These are phyloP conservation scores for Friedmanniomyces endolithicus DNA, from an alignment of 495 filamentous ascomycete species.

Conservation along the genomic window DNA sequence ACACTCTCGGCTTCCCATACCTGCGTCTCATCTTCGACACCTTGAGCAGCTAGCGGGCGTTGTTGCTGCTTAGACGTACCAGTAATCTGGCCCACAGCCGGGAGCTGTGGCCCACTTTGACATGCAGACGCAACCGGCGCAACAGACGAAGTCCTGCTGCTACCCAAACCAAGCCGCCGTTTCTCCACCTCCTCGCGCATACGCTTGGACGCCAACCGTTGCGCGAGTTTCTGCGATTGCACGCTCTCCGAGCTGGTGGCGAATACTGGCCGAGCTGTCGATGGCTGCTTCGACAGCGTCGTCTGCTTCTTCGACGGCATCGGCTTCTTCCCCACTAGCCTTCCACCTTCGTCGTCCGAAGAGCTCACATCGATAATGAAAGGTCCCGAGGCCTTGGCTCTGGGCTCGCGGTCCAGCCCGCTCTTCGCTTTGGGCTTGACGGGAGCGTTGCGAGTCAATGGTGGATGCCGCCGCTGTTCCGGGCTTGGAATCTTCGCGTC, in stretches of 20 bases:
- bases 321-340: background rate
- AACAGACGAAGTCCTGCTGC: background rate
- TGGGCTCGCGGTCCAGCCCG: too few species aligned
- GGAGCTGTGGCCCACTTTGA: too few species aligned
- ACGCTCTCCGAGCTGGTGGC: background rate
- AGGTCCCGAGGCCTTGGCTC: too few species aligned
- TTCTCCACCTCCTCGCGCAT: slow-evolving; percentile 1
- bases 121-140: too few species aligned
- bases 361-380: background rate
- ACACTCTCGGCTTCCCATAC: too few species aligned
- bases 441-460: too few species aligned
- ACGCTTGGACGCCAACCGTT: background rate
- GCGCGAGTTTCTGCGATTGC: background rate
- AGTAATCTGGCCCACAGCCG: too few species aligned
- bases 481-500: too few species aligned
- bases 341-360: background rate
- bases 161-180: background rate
- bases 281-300: background rate
- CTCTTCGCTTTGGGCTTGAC: too few species aligned
- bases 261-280: too few species aligned
- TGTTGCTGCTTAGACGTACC: background rate
- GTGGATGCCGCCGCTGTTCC: too few species aligned
- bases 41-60: background rate
- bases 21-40: background rate
- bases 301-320: background rate